Percentiles rank a stretch among this genome's conserved stretches.
Conservation (phyloP, 2,329 filamentous ascomycete genomes). For the Epichloe brachyelytri region DNA sequence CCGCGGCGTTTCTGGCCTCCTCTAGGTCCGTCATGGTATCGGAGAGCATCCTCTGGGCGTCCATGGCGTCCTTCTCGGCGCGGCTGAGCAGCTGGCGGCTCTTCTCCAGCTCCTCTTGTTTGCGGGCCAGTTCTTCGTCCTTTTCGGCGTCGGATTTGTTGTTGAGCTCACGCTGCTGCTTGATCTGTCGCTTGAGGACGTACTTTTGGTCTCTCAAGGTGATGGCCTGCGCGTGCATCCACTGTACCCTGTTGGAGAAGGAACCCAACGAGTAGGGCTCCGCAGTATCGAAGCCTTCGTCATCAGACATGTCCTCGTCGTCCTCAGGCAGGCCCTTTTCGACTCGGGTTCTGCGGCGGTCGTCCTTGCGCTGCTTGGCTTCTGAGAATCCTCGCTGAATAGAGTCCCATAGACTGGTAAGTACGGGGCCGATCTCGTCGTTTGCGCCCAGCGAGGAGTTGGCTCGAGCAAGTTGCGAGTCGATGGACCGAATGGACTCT, state of each 20-base stretch:
- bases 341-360: constrained; percentile 36
- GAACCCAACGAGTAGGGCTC: constrained; percentile 60
- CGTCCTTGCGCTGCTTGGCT: constrained; percentile 39
- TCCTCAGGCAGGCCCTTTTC: constrained; percentile 42
- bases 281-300: constrained; percentile 43
- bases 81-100: constrained; percentile 21
- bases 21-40: constrained; percentile 36
- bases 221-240: constrained; percentile 63
- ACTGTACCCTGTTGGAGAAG: constrained; percentile 68
- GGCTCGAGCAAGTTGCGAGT: constrained; percentile 28
- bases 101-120: constrained; percentile 42
- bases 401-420: constrained; percentile 44
- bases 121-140: constrained; percentile 49
- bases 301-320: constrained; percentile 49
- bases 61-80: constrained; percentile 24
- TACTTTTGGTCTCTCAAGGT: constrained; percentile 76
- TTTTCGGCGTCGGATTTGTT: constrained; percentile 67
- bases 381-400: constrained; percentile 39
- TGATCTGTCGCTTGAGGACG: constrained; percentile 81
- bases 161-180: constrained; percentile 88
- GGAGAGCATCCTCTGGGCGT: constrained; percentile 35
- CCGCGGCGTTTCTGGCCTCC: constrained; percentile 15
- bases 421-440: constrained; percentile 43
- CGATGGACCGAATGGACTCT: constrained; percentile 40
- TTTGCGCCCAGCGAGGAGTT: constrained; percentile 17